These are phyloP conservation scores for Styphnolobium japonicum DNA, from an alignment of 306 rosid species.

Conservation along the genomic window DNA sequence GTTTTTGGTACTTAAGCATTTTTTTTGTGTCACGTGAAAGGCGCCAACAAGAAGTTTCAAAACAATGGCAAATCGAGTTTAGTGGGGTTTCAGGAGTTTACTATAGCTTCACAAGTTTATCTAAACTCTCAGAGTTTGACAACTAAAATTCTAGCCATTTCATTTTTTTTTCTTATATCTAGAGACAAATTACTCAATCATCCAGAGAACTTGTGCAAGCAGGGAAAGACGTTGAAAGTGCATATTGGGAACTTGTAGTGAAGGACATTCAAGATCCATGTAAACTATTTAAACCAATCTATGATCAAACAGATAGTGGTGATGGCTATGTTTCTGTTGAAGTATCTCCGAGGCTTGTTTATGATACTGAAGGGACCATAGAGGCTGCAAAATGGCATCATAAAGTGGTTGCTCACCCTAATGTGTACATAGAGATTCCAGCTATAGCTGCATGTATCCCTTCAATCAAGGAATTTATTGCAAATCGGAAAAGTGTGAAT, in stretches of 20 bases:
- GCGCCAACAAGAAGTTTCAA: too few relatives aligned
- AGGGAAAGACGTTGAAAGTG: slow-evolving; percentile 90
- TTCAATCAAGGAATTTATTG: slow-evolving; percentile 84
- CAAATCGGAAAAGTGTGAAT: slow-evolving; percentile 92
- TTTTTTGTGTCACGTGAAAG: too few relatives aligned
- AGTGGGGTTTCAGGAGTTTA: too few relatives aligned
- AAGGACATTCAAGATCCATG: slow-evolving; percentile 98
- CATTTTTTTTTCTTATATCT: neutral
- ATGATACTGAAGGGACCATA: slow-evolving; percentile 83
- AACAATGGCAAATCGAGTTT: too few relatives aligned
- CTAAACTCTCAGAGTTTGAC: too few relatives aligned
- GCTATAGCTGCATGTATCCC: slow-evolving; percentile 94
- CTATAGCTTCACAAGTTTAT: too few relatives aligned
- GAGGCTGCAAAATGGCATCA: slow-evolving; percentile 96
- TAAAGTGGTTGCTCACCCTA: slow-evolving; percentile 74
- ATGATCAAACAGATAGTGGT: slow-evolving; percentile 85
- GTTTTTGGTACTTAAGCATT: too few relatives aligned
- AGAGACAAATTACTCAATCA: slow-evolving; percentile 17
- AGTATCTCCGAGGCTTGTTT: slow-evolving; percentile 92
- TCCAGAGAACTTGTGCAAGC: slow-evolving; percentile 82
- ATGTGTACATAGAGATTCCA: slow-evolving; percentile 93
- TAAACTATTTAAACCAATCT: slow-evolving; percentile 85
- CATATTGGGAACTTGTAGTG: slow-evolving; percentile 98
- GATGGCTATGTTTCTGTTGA: slow-evolving; percentile 99
- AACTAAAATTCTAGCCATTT: neutral